Conservation (phyloP, 305 asterid species). For the Fraxinus platypoda region DNA sequence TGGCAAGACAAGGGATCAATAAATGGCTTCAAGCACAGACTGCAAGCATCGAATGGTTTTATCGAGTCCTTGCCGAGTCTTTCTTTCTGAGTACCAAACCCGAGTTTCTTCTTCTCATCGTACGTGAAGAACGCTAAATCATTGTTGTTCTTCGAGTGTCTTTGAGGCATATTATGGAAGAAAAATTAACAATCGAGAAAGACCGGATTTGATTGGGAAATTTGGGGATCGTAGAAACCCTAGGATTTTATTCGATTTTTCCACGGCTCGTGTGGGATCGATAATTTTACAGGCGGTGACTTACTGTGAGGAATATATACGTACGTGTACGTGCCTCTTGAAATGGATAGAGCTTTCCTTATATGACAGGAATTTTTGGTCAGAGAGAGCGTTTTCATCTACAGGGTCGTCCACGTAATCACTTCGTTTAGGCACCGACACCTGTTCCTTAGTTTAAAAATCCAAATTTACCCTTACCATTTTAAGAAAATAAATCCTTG, state of each 20-base stretch:
- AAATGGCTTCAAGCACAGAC: constrained; percentile 86
- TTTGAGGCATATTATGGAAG: constrained; percentile 64
- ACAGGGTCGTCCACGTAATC: neutral
- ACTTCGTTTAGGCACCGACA: neutral
- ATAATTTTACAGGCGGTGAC: neutral
- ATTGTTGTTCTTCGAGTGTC: constrained; percentile 96
- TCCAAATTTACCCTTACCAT: neutral
- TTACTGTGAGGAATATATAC: neutral
- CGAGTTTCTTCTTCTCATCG: constrained; percentile 93
- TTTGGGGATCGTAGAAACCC: neutral
- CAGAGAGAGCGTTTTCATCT: neutral
- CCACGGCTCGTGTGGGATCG: neutral
- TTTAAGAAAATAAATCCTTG: neutral
- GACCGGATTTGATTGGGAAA: neutral
- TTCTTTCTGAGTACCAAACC: constrained; percentile 87
- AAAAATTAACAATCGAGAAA: neutral
- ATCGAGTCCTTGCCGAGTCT: constrained; percentile 82
- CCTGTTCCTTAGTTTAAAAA: neutral
- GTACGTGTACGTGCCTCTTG: neutral
- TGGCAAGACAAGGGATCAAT: constrained; percentile 71
- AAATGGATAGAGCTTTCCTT: neutral
- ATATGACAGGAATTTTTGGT: neutral
- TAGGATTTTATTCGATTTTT: neutral
- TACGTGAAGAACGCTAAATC: constrained; percentile 80
- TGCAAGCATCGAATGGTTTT: constrained; percentile 79